These are phyloP conservation scores for Nitzschia inconspicua DNA, from an alignment of 108 stramenopile species.

Conservation along the genomic window DNA sequence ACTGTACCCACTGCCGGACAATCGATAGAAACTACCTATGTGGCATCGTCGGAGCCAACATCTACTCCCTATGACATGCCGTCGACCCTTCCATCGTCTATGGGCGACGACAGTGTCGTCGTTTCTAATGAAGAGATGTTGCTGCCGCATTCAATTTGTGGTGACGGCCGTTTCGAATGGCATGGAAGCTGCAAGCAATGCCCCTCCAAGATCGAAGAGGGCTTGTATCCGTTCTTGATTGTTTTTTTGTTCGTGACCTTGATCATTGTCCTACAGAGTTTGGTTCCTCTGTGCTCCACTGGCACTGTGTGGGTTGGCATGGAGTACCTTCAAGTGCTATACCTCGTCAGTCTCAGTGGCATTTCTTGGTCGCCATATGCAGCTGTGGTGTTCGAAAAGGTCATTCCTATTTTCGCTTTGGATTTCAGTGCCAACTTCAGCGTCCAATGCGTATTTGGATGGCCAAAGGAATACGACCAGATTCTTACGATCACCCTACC, in stretches of 20 bases:
- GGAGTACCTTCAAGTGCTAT: slow-evolving; percentile 22
- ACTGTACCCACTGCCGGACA: not conserved
- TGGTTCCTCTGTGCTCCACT: not conserved
- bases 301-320: slow-evolving; percentile 22
- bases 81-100: not conserved
- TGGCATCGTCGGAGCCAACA: not conserved
- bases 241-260: not conserved
- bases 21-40: not conserved
- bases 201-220: slow-evolving; percentile 2
- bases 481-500: slow-evolving; percentile 7
- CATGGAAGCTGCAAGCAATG: slow-evolving; percentile 17
- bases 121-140: not conserved
- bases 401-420: slow-evolving; percentile 18
- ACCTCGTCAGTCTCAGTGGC: slow-evolving; percentile 9
- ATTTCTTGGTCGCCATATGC: slow-evolving; percentile 8
- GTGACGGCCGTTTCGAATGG: slow-evolving; percentile 13
- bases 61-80: too few relatives aligned
- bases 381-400: slow-evolving; percentile 1
- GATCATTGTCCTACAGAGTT: not conserved
- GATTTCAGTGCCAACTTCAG: slow-evolving; percentile 23
- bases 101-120: not conserved
- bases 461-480: slow-evolving; percentile 4
- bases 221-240: slow-evolving; percentile 12
- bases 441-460: slow-evolving; percentile 15
- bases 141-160: too few relatives aligned